Percentiles rank a stretch among this genome's conserved stretches.
Evolutionary conservation across 257 asterid species (phyloP).

Genomic region (Nicotiana undulata): DNA sequence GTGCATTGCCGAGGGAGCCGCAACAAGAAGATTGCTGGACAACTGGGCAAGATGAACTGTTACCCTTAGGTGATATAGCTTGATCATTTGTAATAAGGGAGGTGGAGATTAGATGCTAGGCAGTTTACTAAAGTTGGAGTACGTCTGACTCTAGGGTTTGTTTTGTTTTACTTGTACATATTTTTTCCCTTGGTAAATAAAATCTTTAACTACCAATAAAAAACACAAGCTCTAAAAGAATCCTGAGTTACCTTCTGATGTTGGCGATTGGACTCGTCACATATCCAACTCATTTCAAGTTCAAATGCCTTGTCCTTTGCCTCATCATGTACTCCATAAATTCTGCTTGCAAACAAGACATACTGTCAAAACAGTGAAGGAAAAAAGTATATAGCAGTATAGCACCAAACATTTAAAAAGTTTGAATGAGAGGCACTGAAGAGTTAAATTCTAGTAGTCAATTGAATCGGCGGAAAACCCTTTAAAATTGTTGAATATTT

Average conservation of each 20-base stretch:
- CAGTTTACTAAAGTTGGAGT: no score
- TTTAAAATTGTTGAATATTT: background rate
- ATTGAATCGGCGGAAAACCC: background rate
- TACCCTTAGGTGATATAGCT: no score
- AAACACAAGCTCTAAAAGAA: background rate
- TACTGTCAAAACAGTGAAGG: background rate
- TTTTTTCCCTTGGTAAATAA: no score
- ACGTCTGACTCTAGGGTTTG: no score
- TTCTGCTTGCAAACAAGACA: conserved; percentile 32
- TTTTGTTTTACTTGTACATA: no score
- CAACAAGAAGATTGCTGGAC: no score
- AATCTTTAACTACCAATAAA: no score
- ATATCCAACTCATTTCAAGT: conserved; percentile 94
- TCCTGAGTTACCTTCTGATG: conserved; percentile 67
- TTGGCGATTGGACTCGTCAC: conserved; percentile 90
- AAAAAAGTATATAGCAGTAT: background rate
- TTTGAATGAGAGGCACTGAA: background rate
- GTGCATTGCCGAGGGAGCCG: no score
- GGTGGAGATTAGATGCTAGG: no score
- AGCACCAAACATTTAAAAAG: background rate
- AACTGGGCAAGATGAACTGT: no score
- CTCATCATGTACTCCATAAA: conserved; percentile 92
- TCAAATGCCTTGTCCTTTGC: conserved; percentile 98
- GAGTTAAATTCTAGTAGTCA: background rate
- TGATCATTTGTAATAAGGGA: no score